Evolutionary conservation across 2,329 filamentous ascomycete genomes (phyloP).

Genomic region (Mycosphaerella sp.): DNA sequence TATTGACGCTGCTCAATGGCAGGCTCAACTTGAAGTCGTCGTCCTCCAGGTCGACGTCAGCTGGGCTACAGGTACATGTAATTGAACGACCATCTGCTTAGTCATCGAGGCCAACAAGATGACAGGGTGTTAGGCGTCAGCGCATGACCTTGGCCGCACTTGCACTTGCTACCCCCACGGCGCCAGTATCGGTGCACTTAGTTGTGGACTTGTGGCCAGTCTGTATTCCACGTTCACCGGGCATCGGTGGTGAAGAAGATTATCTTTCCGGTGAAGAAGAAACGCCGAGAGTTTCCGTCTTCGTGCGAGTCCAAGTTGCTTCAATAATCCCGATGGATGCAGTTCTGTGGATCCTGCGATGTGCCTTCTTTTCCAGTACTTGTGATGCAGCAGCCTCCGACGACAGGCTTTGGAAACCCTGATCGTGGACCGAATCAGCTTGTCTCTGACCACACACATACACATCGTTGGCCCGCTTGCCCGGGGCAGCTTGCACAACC

Average conservation of each 20-base stretch:
- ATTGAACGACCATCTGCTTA: conserved; percentile 32
- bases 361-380: conserved; percentile 35
- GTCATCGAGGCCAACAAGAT: conserved; percentile 39
- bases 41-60: conserved; percentile 36
- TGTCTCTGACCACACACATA: conserved; percentile 39
- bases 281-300: conserved; percentile 29
- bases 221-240: conserved; percentile 33
- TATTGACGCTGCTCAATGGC: conserved; percentile 1
- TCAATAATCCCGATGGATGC: conserved; percentile 11
- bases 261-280: conserved; percentile 46
- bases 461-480: conserved; percentile 29
- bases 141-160: conserved; percentile 19
- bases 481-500: conserved; percentile 31
- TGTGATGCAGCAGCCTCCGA: conserved; percentile 44
- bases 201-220: conserved; percentile 38
- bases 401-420: conserved; percentile 44
- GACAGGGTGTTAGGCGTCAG: conserved; percentile 20
- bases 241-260: conserved; percentile 44
- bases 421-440: conserved; percentile 38
- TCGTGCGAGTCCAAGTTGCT: conserved; percentile 28
- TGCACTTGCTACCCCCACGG: conserved; percentile 27
- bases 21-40: conserved; percentile 34
- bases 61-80: conserved; percentile 40
- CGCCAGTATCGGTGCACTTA: conserved; percentile 39
- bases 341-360: conserved; percentile 8